Evolutionary conservation across 352 stramenopile genomes (phyloP), one percentile per base, ranked within the genome.

Genomic region (Globisporangium paddicum): DNA sequence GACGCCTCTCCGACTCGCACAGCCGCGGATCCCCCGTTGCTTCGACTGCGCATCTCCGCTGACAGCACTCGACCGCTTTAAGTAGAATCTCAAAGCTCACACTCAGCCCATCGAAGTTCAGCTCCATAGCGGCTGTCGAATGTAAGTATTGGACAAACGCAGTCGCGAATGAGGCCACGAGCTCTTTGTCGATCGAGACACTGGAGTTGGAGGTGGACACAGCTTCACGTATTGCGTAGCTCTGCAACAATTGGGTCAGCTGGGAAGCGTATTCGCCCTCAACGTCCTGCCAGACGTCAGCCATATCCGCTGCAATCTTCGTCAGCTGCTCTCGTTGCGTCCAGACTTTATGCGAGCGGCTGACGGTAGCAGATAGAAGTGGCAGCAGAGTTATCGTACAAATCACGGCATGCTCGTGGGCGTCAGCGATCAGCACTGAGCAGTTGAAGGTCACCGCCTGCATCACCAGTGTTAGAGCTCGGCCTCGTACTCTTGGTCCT

Each of bases 311-410:
- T 3, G 46, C 61, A 8, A 58, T 54, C 8, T n/a, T 34, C 35
- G n/a, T 23, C 45, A 58, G 1, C 5, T 13, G 49, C 18, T 8
- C 34, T 19, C 10, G 10, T 10, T 28, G 38, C 19, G 9, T 19
- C 28, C 5, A n/a, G 11, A n/a, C 19, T 5, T 11, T 28, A 7
- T 16, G 11, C 8, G 5, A 26, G 8, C 16, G n/a, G 11, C 18
- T 26, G 2, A 8, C 16, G 4, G 26, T 9, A 46, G 26, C 44
- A 44, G 60, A n/a, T 16, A 89, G 47, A 6, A 58, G 58, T 6
- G 77, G 79, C 0, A 78, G 26, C 30, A 87, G 49, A 19, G 56
- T 53, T 9, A 80, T 62, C 1, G 76, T 77, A 42, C 62, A 82
- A 41, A 86, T 74, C 13, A 78, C 40, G 2, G 77, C 28, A 28